phyloP scores from a whole-genome alignment of 352 stramenopile genomes.

The Phytopythium ostracodes region DNA sequence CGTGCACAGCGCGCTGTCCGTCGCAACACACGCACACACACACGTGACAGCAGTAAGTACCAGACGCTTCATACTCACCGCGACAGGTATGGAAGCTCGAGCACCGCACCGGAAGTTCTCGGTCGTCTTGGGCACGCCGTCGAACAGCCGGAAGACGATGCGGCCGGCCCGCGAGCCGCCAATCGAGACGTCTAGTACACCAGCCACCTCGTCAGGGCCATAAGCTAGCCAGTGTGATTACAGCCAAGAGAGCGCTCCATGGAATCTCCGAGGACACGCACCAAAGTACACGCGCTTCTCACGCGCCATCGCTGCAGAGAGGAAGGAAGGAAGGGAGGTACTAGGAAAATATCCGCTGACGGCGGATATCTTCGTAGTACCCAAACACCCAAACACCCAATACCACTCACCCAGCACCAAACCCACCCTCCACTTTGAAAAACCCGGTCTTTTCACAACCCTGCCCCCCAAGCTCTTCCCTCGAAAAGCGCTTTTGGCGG shows the following conservation, averaged over 20 bases:
- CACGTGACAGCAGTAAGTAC: background rate
- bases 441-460: too few relatives aligned
- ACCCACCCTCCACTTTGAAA: too few relatives aligned
- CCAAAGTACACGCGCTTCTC: slow-evolving; percentile 38
- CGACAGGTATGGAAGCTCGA: too few relatives aligned
- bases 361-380: too few relatives aligned
- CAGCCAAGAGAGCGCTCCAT: background rate
- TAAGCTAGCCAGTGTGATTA: background rate
- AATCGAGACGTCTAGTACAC: slow-evolving; percentile 88
- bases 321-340: too few relatives aligned
- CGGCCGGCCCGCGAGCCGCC: slow-evolving; percentile 64
- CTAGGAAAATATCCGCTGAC: too few relatives aligned
- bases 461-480: background rate
- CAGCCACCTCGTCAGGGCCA: background rate
- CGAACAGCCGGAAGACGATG: slow-evolving; percentile 63
- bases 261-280: background rate
- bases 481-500: background rate
- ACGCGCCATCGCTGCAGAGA: slow-evolving; percentile 10
- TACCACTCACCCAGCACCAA: too few relatives aligned
- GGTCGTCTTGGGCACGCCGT: slow-evolving; percentile 45
- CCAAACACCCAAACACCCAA: too few relatives aligned
- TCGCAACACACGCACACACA: background rate
- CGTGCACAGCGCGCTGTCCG: slow-evolving; percentile 28
- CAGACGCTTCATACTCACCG: too few relatives aligned
- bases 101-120: slow-evolving; percentile 57